A percentile compares a stretch with the other conserved stretches of the same genome.
Conservation (phyloP, 2,329 filamentous ascomycete species). For the Monilinia fructicola region DNA sequence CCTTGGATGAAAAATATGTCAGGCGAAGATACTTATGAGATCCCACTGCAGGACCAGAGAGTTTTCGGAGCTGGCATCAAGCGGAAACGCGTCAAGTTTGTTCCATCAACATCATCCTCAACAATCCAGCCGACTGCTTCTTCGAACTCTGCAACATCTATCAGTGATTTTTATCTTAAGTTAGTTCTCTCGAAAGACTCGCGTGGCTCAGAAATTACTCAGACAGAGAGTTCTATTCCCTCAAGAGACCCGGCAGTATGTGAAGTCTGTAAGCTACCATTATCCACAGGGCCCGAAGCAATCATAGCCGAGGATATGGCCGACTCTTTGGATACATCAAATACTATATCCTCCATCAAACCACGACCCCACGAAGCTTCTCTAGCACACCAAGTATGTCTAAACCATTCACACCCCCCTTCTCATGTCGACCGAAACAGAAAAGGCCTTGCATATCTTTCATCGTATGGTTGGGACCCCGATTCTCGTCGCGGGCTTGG, state of each 20-base stretch:
- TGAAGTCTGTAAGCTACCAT: constrained; percentile 60
- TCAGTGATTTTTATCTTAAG: constrained; percentile 60
- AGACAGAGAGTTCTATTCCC: background rate
- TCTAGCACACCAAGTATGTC: constrained; percentile 69
- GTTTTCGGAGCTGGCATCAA: constrained; percentile 64
- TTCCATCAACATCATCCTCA: constrained; percentile 43
- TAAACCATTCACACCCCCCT: constrained; percentile 69
- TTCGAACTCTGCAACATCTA: constrained; percentile 33
- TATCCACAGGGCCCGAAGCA: constrained; percentile 44
- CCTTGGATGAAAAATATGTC: constrained; percentile 30
- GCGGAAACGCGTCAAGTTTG: constrained; percentile 59
- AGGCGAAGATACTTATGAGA: constrained; percentile 57
- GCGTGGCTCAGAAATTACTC: background rate
- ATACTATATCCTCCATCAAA: constrained; percentile 17
- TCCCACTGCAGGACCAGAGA: constrained; percentile 57
- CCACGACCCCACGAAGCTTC: constrained; percentile 54
- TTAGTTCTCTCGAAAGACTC: constrained; percentile 53
- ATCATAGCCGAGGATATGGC: background rate
- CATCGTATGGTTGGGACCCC: constrained; percentile 71
- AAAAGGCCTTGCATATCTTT: constrained; percentile 67
- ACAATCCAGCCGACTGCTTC: constrained; percentile 38
- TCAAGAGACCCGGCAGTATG: constrained; percentile 43
- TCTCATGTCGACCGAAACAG: constrained; percentile 68
- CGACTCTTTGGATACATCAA: background rate
- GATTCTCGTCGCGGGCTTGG: constrained; percentile 73